A percentile compares a stretch with the other conserved stretches of the same genome.
Evolutionary conservation across 1,284 basidiomycete genomes (phyloP).

Genomic region (Heterobasidion parviporum): DNA sequence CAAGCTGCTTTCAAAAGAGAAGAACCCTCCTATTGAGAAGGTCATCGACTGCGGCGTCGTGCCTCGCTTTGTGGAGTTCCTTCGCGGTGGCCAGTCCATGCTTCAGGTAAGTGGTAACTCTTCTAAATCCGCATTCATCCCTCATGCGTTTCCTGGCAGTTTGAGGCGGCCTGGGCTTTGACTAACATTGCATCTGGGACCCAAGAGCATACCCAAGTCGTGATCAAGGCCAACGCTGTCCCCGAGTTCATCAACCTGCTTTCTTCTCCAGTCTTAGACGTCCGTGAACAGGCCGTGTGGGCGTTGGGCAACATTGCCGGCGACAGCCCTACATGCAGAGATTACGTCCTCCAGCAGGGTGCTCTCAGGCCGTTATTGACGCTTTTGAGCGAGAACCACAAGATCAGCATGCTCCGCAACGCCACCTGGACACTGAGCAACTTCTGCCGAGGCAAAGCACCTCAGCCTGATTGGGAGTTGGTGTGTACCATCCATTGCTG

Average conservation of each 20-base stretch:
- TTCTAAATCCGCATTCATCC: constrained; percentile 10
- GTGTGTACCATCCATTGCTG: constrained; percentile 34
- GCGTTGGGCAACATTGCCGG: constrained; percentile 95
- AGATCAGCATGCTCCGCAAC: constrained; percentile 95
- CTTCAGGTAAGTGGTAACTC: constrained; percentile 62
- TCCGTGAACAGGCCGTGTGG: constrained; percentile 96
- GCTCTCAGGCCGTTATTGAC: constrained; percentile 67
- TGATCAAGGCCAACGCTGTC: constrained; percentile 91
- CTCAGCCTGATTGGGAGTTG: constrained; percentile 92
- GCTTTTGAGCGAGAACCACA: constrained; percentile 81
- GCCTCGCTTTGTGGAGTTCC: constrained; percentile 94
- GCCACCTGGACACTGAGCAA: constrained; percentile 98
- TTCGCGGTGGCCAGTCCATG: constrained; percentile 86
- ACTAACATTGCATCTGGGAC: constrained; percentile 99
- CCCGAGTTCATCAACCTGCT: constrained; percentile 96
- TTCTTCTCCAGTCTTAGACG: constrained; percentile 82
- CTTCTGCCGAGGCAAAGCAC: constrained; percentile 95
- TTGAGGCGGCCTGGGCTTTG: constrained; percentile 98
- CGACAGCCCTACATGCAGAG: constrained; percentile 90
- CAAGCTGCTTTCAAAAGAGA: constrained; percentile 98
- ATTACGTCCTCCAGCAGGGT: constrained; percentile 79
- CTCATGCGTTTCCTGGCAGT: constrained; percentile 41
- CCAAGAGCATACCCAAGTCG: constrained; percentile 96
- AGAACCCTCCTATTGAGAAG: constrained; percentile 99
- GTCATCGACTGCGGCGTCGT: constrained; percentile 98